Evolutionary conservation across 768 basidiomycete genomes (phyloP).

Genomic region (Termitomyces heimii): DNA sequence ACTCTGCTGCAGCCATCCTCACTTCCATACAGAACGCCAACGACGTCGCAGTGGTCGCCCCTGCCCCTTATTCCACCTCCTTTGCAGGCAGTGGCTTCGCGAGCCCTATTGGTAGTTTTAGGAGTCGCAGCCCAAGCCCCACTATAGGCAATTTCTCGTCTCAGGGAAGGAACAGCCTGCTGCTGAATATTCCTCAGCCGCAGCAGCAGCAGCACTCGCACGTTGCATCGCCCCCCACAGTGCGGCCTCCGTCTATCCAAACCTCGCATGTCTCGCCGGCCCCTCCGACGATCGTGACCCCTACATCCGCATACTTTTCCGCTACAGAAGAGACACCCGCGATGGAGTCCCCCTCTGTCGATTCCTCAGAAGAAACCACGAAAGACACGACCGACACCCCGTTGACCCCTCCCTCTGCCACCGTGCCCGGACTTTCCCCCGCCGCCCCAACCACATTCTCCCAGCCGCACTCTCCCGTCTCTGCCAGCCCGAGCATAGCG

Average conservation of each 20-base stretch:
- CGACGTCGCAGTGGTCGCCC: constrained; percentile 61
- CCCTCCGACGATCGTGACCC: constrained; percentile 33
- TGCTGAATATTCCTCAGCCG: constrained; percentile 45
- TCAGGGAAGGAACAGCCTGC: constrained; percentile 32
- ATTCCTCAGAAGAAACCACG: constrained; percentile 8
- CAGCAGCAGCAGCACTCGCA: constrained; percentile 5
- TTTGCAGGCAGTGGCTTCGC: constrained; percentile 48
- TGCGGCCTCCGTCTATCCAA: constrained; percentile 10
- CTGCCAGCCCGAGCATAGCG: constrained; percentile 36
- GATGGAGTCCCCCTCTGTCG: constrained; percentile 8
- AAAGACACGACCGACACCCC: constrained; percentile 1
- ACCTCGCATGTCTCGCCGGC: neutral
- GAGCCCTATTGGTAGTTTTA: constrained; percentile 64
- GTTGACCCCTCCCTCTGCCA: neutral
- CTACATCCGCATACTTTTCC: constrained; percentile 46
- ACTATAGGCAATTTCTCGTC: constrained; percentile 22
- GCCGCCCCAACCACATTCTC: constrained; percentile 8
- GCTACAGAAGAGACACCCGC: constrained; percentile 26
- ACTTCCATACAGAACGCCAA: constrained; percentile 35
- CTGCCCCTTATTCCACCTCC: constrained; percentile 22
- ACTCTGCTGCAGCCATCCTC: constrained; percentile 75
- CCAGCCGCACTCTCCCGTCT: constrained; percentile 17
- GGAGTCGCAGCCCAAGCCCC: constrained; percentile 65
- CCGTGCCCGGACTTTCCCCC: neutral
- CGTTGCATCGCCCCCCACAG: neutral